These are phyloP conservation scores for Betula pendula DNA, from an alignment of 306 rosid species.

Conservation along the genomic window DNA sequence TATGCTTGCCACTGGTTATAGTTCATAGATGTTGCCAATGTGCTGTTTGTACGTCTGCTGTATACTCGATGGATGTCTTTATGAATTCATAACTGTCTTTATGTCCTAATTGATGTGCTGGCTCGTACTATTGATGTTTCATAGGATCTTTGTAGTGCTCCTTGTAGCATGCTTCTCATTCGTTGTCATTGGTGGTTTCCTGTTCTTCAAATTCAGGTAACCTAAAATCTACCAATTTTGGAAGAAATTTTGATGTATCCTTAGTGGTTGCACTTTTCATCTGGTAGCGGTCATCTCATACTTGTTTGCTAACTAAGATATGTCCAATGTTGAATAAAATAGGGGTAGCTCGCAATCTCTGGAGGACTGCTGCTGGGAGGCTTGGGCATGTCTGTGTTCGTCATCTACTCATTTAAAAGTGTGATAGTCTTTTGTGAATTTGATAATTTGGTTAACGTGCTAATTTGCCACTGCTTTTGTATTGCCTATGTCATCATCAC, in stretches of 20 bases:
- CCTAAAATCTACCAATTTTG: conserved; percentile 26
- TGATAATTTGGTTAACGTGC: conserved; percentile 15
- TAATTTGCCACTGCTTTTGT: conserved; percentile 5
- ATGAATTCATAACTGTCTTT: conserved; percentile 9
- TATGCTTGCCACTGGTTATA: neutral
- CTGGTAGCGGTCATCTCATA: conserved; percentile 18
- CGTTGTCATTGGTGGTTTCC: conserved; percentile 76
- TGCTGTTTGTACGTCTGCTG: conserved; percentile 7
- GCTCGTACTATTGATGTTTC: conserved; percentile 33
- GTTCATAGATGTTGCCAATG: conserved; percentile 1
- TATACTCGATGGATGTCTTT: conserved; percentile 12
- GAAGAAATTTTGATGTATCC: conserved; percentile 14
- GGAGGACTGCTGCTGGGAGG: conserved; percentile 99
- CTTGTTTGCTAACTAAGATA: conserved; percentile 35
- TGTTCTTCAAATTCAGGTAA: conserved; percentile 89
- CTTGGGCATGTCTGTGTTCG: conserved; percentile 94
- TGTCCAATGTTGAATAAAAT: conserved; percentile 27
- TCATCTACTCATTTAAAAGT: conserved; percentile 89
- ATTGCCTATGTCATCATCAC: conserved; percentile 25
- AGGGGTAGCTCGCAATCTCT: conserved; percentile 62
- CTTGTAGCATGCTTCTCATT: conserved; percentile 79
- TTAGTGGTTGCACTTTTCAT: neutral
- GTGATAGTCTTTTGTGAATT: conserved; percentile 32
- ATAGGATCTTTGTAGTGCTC: conserved; percentile 85
- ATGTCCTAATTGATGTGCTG: conserved; percentile 15